phyloP scores from a whole-genome alignment of 169 alveolate species.

The Plasmodium reichenowi region DNA sequence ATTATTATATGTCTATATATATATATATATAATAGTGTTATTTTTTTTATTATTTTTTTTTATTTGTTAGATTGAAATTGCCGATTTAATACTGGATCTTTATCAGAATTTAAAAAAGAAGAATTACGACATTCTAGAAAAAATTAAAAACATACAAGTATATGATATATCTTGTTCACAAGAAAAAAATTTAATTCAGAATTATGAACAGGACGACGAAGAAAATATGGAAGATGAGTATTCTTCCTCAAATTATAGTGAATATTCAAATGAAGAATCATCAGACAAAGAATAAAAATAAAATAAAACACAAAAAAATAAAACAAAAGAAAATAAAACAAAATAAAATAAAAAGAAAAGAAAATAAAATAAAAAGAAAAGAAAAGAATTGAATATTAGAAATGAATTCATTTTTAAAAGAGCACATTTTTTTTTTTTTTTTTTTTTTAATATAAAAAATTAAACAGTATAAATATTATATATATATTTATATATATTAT shows the following conservation, averaged over 20 bases:
- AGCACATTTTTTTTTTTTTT: too few relatives aligned
- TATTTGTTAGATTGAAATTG: constrained; percentile 38
- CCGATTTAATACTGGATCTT: constrained; percentile 63
- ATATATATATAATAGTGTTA: background rate
- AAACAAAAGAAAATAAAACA: too few relatives aligned
- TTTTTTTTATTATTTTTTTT: background rate
- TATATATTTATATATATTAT: too few relatives aligned
- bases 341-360: too few relatives aligned
- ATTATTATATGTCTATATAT: background rate
- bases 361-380: too few relatives aligned
- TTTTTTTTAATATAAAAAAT: too few relatives aligned
- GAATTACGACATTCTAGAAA: constrained; percentile 41
- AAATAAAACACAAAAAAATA: background rate
- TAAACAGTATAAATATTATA: too few relatives aligned
- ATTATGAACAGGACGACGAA: background rate
- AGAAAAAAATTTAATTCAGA: constrained; percentile 45
- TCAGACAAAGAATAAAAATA: background rate
- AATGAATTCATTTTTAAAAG: too few relatives aligned
- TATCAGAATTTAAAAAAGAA: constrained; percentile 53
- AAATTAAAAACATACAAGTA: constrained; percentile 35
- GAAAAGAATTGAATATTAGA: too few relatives aligned
- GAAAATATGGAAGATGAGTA: constrained; percentile 24
- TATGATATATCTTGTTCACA: constrained; percentile 19
- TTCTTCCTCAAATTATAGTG: constrained; percentile 3
- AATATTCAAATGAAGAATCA: constrained; percentile 17